phyloP scores from a whole-genome alignment of 768 basidiomycete species.

The Amanita fuliginea region DNA sequence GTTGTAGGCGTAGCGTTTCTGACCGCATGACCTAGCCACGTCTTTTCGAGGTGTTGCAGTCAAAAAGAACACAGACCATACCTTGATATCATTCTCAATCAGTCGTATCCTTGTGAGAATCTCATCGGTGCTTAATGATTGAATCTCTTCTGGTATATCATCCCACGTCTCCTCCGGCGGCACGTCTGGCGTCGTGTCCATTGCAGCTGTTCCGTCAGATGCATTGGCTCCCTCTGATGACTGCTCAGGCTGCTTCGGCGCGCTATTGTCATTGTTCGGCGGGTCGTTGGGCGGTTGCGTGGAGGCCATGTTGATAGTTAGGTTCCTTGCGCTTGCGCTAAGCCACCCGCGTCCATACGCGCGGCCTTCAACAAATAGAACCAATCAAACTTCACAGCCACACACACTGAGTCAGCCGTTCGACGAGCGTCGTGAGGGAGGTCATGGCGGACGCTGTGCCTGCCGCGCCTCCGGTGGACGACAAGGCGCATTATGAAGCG shows the following conservation, averaged over 20 bases:
- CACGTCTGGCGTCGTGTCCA: slow-evolving; percentile 70
- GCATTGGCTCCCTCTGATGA: slow-evolving; percentile 20
- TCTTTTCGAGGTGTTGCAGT: slow-evolving; percentile 1
- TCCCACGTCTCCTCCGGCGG: slow-evolving; percentile 74
- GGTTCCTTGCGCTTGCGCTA: slow-evolving; percentile 13
- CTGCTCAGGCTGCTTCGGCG: slow-evolving; percentile 38
- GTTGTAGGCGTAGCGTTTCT: slow-evolving; percentile 82
- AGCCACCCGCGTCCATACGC: slow-evolving; percentile 23
- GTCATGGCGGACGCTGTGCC: slow-evolving; percentile 28
- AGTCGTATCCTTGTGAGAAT: slow-evolving; percentile 82
- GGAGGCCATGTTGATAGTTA: slow-evolving; percentile 39
- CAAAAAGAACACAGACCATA: slow-evolving; percentile 16
- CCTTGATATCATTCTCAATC: slow-evolving; percentile 97
- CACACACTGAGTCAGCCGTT: neutral
- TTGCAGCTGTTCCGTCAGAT: slow-evolving; percentile 26
- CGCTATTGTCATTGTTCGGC: slow-evolving; percentile 22
- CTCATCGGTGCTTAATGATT: slow-evolving; percentile 70
- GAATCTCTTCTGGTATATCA: slow-evolving; percentile 86
- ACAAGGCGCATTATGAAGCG: slow-evolving; percentile 59
- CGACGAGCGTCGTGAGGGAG: neutral
- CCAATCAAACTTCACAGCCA: slow-evolving; percentile 6
- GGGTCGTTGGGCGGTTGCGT: slow-evolving; percentile 37
- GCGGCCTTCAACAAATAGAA: slow-evolving; percentile 20
- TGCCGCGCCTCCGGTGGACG: slow-evolving; percentile 41
- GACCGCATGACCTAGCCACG: slow-evolving; percentile 85